A percentile compares a stretch with the other conserved stretches of the same genome.
Evolutionary conservation across 371 early-diverging fungal species (phyloP).

Genomic region (Mortierella sp.): DNA sequence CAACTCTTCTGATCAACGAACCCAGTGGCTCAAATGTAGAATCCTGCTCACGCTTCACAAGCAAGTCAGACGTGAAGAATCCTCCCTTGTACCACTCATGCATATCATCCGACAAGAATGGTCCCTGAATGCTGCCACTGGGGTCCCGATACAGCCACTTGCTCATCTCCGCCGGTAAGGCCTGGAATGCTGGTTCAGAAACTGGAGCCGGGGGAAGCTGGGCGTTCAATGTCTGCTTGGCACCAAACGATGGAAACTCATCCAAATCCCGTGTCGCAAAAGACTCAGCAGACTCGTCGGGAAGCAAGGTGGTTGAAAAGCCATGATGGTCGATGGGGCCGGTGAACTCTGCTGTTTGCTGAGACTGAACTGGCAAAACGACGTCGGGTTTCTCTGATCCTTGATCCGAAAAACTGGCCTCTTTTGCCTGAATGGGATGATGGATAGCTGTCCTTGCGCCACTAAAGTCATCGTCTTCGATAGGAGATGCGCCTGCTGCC

Average conservation of each 20-base stretch:
- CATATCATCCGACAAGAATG: conserved; percentile 86
- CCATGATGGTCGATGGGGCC: conserved; percentile 8
- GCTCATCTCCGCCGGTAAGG: conserved; percentile 57
- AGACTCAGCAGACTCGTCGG: conserved; percentile 1
- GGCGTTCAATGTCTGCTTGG: conserved; percentile 3
- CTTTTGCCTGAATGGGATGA: conserved; percentile 4
- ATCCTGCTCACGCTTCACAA: conserved; percentile 82
- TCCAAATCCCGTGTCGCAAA: background rate
- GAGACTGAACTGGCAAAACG: conserved; percentile 21
- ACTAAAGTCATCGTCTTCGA: conserved; percentile 16
- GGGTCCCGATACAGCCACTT: conserved; percentile 90
- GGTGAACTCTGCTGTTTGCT: background rate
- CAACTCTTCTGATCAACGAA: conserved; percentile 69
- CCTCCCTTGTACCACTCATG: conserved; percentile 90
- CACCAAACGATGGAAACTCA: conserved; percentile 31
- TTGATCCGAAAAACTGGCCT: conserved; percentile 9
- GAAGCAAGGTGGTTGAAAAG: conserved; percentile 19
- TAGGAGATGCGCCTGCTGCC: background rate
- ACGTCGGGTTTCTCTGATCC: conserved; percentile 9
- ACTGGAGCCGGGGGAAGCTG: background rate
- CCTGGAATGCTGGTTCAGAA: conserved; percentile 18
- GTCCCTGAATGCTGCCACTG: conserved; percentile 77
- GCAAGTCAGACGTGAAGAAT: conserved; percentile 79
- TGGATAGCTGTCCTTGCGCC: conserved; percentile 4
- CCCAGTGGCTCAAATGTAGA: conserved; percentile 77